Evolutionary conservation across 2,329 filamentous ascomycete genomes (phyloP).

Genomic region (Boeremia lycopersici): DNA sequence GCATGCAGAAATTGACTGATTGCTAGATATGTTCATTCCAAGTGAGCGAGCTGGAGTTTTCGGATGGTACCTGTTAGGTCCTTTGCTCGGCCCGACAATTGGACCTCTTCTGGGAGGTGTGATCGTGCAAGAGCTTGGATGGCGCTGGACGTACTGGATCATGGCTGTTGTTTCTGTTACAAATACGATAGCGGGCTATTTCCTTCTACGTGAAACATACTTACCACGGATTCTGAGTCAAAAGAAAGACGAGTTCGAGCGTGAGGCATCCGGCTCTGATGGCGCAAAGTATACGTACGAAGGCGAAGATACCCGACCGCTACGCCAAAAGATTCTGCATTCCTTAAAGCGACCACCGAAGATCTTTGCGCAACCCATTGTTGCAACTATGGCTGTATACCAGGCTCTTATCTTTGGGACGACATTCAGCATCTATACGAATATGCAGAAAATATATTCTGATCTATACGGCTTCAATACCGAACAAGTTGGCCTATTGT

Average conservation of each 20-base stretch:
- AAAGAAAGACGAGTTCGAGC: constrained; percentile 45
- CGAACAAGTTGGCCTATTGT: constrained; percentile 54
- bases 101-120: constrained; percentile 54
- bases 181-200: constrained; percentile 51
- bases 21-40: constrained; percentile 56
- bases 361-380: constrained; percentile 55
- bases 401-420: constrained; percentile 56
- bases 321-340: constrained; percentile 44
- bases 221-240: constrained; percentile 49
- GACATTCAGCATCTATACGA: constrained; percentile 56
- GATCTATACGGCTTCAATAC: constrained; percentile 53
- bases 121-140: constrained; percentile 52
- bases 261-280: constrained; percentile 25
- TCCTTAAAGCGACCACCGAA: constrained; percentile 50
- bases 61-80: constrained; percentile 54
- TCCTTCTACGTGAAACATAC: constrained; percentile 54
- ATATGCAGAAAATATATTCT: constrained; percentile 55
- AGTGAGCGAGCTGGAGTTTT: constrained; percentile 54
- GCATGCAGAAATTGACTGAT: background rate
- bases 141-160: constrained; percentile 58
- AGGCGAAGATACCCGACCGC: constrained; percentile 50
- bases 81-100: constrained; percentile 51
- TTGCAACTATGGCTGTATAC: constrained; percentile 54
- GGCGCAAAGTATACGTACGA: constrained; percentile 50
- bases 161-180: constrained; percentile 49